Percentiles rank a stretch among this genome's conserved stretches.
Evolutionary conservation across 2,329 filamentous ascomycete species (phyloP).

Genomic region (Alternaria hordeiaustralica): DNA sequence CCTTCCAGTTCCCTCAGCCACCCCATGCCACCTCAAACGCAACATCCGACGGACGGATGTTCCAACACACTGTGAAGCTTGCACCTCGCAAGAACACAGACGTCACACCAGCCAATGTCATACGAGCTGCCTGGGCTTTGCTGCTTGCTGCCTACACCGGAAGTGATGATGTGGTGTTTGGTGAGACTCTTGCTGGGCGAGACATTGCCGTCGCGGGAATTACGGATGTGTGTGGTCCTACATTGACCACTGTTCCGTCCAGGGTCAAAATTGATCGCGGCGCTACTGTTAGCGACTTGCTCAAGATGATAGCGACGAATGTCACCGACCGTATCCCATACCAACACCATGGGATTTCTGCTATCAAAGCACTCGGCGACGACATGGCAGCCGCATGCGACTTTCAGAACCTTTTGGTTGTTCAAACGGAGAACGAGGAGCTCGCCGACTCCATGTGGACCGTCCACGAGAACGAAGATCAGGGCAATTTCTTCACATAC

Average conservation of each 20-base stretch:
- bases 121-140: constrained; percentile 34
- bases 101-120: constrained; percentile 37
- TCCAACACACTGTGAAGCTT: constrained; percentile 34
- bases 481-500: constrained; percentile 44
- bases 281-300: constrained; percentile 31
- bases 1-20: constrained; percentile 45
- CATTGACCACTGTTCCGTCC: constrained; percentile 49
- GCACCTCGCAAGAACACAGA: constrained; percentile 29
- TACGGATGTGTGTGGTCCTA: constrained; percentile 46
- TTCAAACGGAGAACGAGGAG: constrained; percentile 51
- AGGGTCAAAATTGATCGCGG: constrained; percentile 38
- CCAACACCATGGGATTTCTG: constrained; percentile 48
- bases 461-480: constrained; percentile 34
- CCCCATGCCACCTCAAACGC: constrained; percentile 26
- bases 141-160: constrained; percentile 27
- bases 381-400: constrained; percentile 64
- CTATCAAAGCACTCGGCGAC: constrained; percentile 53
- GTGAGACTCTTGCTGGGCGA: constrained; percentile 44
- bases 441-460: constrained; percentile 37
- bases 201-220: constrained; percentile 43
- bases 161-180: constrained; percentile 32
- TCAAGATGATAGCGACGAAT: constrained; percentile 26
- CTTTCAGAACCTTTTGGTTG: constrained; percentile 61
- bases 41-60: constrained; percentile 28
- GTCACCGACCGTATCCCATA: constrained; percentile 42